Evolutionary conservation across 2,329 filamentous ascomycete genomes (phyloP), one percentile per base, ranked within the genome.

Genomic region (Ophiocordyceps sinensis): DNA sequence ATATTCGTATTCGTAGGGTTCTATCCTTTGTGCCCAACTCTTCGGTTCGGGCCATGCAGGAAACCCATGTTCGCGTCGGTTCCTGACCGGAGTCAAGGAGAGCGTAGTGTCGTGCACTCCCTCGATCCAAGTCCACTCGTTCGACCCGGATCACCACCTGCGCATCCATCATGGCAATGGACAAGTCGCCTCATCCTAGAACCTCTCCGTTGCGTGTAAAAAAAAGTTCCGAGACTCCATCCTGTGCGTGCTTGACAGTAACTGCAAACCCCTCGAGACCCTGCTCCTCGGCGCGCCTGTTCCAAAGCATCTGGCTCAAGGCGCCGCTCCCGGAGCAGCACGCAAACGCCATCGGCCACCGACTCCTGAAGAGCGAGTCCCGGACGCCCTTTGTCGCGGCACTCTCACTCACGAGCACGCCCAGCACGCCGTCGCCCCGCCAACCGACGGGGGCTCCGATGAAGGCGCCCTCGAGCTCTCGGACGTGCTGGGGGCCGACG

Each of bases 391-490:
- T 82, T 0, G 87, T 94, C 28, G 86, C 82, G 41, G 77, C 68
- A 45, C 71, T 68, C 47, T 79, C 76, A 4, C 77, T 73, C 21
- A 83, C 80, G 41, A 95, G 60, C 14, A 94, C 53, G 0, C 77
- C 88, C 29, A 94, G 57, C 6, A 83, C 77, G 13, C 72, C 69
- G 2, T 66, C 57, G 0, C 72, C 75, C 41, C 77, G 68, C 83
- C 84, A 94, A 0, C 79, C 81, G 0, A 71, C 63, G 1, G 86
- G 87, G 7, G 84, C 82, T 12, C 77, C 79, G 1, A 70, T 69
- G 53, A 91, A 82, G 0, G 85, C 76, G 4, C 89, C 89, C 54
- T 86, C 83, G 3, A 89, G 69, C 61, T 89, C 84, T n/a, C 84
- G 73, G 9, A 85, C 62, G 37, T 77, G 64, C 28, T 68, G 62